These are phyloP conservation scores for Cutaneotrichosporon dermatis DNA, from an alignment of 1,284 basidiomycete genomes.

Conservation along the genomic window DNA sequence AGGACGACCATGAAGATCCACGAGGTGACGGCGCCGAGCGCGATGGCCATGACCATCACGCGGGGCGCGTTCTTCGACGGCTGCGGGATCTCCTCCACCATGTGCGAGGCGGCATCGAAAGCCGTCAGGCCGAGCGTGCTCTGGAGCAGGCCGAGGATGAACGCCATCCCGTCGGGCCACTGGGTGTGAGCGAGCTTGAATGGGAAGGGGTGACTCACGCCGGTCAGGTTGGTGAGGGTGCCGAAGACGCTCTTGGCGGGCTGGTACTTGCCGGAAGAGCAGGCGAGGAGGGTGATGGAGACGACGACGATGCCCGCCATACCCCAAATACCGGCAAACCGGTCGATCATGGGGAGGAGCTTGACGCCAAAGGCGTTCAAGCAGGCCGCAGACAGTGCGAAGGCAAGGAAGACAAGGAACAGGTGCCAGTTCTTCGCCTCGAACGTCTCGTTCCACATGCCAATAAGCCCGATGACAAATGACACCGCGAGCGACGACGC, in stretches of 20 bases:
- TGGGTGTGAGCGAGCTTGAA: slow-evolving; percentile 12
- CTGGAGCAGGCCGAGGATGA: slow-evolving; percentile 47
- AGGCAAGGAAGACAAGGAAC: slow-evolving; percentile 13
- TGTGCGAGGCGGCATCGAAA: slow-evolving; percentile 38
- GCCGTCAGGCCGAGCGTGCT: slow-evolving; percentile 15
- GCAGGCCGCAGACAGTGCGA: neutral
- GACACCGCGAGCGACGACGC: slow-evolving; percentile 25
- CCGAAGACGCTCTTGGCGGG: slow-evolving; percentile 43
- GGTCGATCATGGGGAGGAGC: slow-evolving; percentile 16
- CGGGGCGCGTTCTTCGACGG: slow-evolving; percentile 36
- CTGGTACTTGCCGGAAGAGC: slow-evolving; percentile 32
- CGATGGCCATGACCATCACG: slow-evolving; percentile 40
- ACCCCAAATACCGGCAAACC: slow-evolving; percentile 27
- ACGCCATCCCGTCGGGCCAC: slow-evolving; percentile 35
- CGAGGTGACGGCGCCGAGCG: slow-evolving; percentile 27
- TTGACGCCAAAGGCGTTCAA: slow-evolving; percentile 18
- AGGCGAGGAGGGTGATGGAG: slow-evolving; percentile 26
- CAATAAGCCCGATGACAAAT: slow-evolving; percentile 29
- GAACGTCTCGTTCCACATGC: slow-evolving; percentile 10
- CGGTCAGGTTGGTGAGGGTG: slow-evolving; percentile 34
- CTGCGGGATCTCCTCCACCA: slow-evolving; percentile 44
- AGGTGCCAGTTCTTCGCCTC: slow-evolving; percentile 8
- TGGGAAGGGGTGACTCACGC: neutral
- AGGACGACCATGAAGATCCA: slow-evolving; percentile 43
- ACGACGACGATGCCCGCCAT: slow-evolving; percentile 42